Base-by-base conservation (phyloP, 148 eudicot genomes). In the Dysphania ambrosioides region DNA sequence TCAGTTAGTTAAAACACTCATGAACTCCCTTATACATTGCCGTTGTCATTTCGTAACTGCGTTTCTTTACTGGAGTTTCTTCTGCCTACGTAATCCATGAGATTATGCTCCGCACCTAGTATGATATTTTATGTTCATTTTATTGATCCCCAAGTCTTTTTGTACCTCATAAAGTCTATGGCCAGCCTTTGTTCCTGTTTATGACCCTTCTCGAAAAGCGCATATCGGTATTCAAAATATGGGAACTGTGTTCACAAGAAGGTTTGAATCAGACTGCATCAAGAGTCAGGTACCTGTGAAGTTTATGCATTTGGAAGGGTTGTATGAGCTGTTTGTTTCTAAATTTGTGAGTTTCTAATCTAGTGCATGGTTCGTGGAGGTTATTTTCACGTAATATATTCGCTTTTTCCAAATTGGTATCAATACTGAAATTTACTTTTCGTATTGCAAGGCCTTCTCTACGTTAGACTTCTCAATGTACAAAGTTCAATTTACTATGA, bases 111-210 rank as follows among this genome's bases (percentile, higher is more conserved):
- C 44, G 26, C 27, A 67, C 59, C 42, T 29, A 47, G 5, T 74
- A n/a, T 40, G 35, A 24, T 23, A 61, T 41, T 75, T 58, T 38
- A 35, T 68, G 26, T 21, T 38, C 29, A 21, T 38, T 56, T 8
- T 71, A 26, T 79, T 34, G 53, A 58, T 66, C 16, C 74, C 8
- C 53, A 79, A 78, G 56, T 19, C 57, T 26, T 11, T 71, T 12
- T 72, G 57, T 63, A 27, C 31, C 71, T 40, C 38, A 24, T 61
- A n/a, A 49, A 94, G 98, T 80, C 70, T 85, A 80, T 94, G 98
- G 98, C 98, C 98, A 75, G 92, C 98, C 79, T 94, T 94, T 87
- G 98, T 94, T 67, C 98, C 97, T 44, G 98, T 94, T 64, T 92
- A 92, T 69, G 96, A 88, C 72, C 96, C 98, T 83, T 88, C 98